Conservation (phyloP, 2,329 filamentous ascomycete species). For the Neopestalotiopsis sp. region DNA sequence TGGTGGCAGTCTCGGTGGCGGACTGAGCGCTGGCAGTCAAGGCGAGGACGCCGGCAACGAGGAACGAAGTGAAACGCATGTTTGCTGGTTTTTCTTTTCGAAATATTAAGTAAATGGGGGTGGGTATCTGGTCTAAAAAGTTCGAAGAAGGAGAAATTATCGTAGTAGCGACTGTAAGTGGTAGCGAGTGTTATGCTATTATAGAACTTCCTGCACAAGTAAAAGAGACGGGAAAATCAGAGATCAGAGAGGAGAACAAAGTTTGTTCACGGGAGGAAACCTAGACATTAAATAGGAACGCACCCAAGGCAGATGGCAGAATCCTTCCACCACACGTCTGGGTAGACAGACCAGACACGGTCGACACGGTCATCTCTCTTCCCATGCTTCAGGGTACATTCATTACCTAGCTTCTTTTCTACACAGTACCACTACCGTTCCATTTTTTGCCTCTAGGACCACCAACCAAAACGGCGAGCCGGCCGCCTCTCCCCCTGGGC, state of each 20-base stretch:
- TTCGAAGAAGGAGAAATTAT: not conserved
- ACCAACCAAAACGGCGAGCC: not conserved
- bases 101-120: conserved; percentile 6
- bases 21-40: conserved; percentile 49
- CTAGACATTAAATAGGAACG: not conserved
- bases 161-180: not conserved
- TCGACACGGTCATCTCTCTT: not conserved
- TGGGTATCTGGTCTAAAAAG: not conserved
- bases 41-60: conserved; percentile 17
- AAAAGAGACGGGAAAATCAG: not conserved
- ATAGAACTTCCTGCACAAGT: not conserved
- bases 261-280: not conserved
- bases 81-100: not conserved
- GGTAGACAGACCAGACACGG: not conserved
- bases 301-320: not conserved
- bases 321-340: not conserved
- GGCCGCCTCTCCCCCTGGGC: not conserved
- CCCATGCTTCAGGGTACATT: not conserved
- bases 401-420: not conserved
- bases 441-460: not conserved
- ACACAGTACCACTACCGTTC: not conserved
- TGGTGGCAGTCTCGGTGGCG: conserved; percentile 12
- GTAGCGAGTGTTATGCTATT: not conserved
- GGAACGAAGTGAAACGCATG: conserved; percentile 18
- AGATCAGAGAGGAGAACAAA: not conserved